These are phyloP conservation scores for Podochytrium sp. DNA, from an alignment of 192 early-diverging fungal genomes.

Conservation along the genomic window DNA sequence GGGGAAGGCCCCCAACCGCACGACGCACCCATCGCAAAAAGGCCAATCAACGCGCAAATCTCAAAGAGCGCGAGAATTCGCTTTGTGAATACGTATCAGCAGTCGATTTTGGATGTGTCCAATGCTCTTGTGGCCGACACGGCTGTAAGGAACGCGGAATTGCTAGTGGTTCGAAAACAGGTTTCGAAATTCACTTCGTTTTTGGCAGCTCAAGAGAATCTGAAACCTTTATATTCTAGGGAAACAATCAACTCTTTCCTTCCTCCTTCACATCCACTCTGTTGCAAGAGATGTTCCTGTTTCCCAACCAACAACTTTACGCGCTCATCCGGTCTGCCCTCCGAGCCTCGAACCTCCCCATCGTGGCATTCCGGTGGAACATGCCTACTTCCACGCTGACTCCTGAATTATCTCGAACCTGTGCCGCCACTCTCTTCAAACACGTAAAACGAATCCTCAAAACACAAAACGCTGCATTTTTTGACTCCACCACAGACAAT, in stretches of 20 bases:
- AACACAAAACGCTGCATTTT: slow-evolving; percentile 29
- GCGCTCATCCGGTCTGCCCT: neutral
- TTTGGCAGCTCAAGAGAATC: neutral
- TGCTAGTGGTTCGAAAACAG: slow-evolving; percentile 3
- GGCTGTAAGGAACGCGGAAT: neutral
- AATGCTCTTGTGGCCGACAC: neutral
- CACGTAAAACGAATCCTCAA: slow-evolving; percentile 15
- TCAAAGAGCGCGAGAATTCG: no score
- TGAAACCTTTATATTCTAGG: neutral
- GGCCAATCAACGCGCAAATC: neutral
- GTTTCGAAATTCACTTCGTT: neutral
- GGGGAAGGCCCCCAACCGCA: neutral
- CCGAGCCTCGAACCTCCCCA: neutral
- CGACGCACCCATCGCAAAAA: neutral
- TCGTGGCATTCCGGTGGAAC: slow-evolving; percentile 16
- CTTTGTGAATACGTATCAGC: neutral
- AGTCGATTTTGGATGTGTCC: neutral
- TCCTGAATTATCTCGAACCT: neutral
- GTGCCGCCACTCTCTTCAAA: slow-evolving; percentile 5
- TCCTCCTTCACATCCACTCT: neutral
- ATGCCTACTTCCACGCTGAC: neutral
- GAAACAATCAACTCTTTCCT: neutral
- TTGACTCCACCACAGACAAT: no score
- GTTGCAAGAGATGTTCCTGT: neutral
- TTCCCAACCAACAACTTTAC: slow-evolving; percentile 4